These are phyloP conservation scores for Obba rivulosa DNA, from an alignment of 768 basidiomycete genomes.

Conservation along the genomic window DNA sequence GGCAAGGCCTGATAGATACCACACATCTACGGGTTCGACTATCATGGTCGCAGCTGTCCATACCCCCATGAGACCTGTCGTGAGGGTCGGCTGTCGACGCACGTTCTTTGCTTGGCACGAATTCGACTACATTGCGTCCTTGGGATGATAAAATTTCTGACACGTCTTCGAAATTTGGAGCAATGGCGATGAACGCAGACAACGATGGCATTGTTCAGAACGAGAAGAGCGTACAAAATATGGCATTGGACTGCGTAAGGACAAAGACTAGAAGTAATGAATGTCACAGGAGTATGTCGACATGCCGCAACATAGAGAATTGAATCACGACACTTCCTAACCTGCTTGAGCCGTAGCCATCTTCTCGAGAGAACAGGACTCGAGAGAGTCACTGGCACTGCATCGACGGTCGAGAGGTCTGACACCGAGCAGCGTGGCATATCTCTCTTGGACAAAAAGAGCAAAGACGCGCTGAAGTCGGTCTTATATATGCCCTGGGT, in stretches of 20 bases:
- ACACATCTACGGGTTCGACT: no score
- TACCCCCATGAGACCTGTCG: no score
- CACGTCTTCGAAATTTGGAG: no score
- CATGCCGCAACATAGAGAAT: slow-evolving; percentile 51
- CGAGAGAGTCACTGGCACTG: slow-evolving; percentile 58
- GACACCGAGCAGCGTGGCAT: slow-evolving; percentile 65
- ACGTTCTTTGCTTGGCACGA: no score
- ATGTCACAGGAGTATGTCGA: slow-evolving; percentile 57
- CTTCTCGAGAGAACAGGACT: slow-evolving; percentile 54
- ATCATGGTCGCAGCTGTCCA: no score
- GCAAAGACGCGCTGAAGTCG: background rate
- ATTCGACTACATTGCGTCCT: no score
- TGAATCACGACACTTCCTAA: slow-evolving; percentile 64
- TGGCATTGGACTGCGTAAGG: no score
- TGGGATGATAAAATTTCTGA: no score
- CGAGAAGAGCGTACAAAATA: no score
- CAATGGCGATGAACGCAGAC: background rate
- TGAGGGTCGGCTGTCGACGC: no score
- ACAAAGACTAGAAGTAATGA: background rate
- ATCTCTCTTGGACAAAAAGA: slow-evolving; percentile 34
- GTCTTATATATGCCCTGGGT: slow-evolving; percentile 21
- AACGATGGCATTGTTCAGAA: no score
- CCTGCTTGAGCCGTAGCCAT: slow-evolving; percentile 34
- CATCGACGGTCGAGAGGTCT: slow-evolving; percentile 45
- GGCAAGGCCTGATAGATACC: no score